These are phyloP conservation scores for Sanghuangporus baumii DNA, from an alignment of 1,284 basidiomycete species.

Conservation along the genomic window DNA sequence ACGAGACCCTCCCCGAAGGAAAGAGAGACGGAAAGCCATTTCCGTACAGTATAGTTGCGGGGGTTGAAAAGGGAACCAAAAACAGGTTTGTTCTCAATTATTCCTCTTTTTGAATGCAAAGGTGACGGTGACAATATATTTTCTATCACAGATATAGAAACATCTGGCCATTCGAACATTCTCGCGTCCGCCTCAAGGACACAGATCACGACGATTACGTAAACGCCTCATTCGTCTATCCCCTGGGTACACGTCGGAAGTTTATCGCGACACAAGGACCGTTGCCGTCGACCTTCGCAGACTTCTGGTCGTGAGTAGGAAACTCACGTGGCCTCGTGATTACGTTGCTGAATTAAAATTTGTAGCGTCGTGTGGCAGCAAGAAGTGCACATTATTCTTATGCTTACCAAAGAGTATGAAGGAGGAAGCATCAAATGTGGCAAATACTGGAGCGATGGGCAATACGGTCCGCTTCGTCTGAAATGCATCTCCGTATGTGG, in stretches of 20 bases:
- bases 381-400: conserved; percentile 74
- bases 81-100: conserved; percentile 48
- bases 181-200: conserved; percentile 69
- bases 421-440: conserved; percentile 88
- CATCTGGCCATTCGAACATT: conserved; percentile 96
- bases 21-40: conserved; percentile 34
- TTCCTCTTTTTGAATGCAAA: not conserved
- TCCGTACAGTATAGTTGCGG: conserved; percentile 93
- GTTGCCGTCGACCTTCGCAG: conserved; percentile 80
- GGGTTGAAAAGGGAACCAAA: conserved; percentile 91
- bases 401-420: conserved; percentile 92
- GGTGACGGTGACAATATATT: not conserved
- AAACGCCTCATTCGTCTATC: conserved; percentile 89
- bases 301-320: conserved; percentile 90
- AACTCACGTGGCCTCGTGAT: not conserved
- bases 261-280: conserved; percentile 98
- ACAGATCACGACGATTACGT: conserved; percentile 68
- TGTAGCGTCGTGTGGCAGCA: conserved; percentile 74
- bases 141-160: conserved; percentile 65
- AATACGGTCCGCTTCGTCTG: conserved; percentile 68
- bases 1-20: conserved; percentile 3
- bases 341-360: not conserved
- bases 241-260: conserved; percentile 68
- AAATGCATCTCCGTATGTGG: conserved; percentile 60
- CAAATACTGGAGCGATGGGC: conserved; percentile 77